Evolutionary conservation across 176 grass and related monocot species (phyloP).

Genomic region (Oryza punctata): DNA sequence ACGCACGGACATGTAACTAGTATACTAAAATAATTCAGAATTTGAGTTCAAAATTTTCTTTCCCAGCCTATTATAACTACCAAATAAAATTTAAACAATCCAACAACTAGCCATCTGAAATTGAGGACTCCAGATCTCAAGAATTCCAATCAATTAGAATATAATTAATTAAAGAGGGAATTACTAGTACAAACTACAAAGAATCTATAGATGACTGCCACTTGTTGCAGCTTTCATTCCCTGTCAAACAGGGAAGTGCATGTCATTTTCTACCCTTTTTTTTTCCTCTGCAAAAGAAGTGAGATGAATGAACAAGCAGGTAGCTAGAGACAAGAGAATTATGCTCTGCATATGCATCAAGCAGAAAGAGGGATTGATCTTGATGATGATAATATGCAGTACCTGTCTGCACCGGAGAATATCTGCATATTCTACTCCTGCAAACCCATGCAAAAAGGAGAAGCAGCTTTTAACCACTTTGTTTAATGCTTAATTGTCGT

Average conservation of each 20-base stretch:
- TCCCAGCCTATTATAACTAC: neutral
- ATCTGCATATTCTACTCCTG: neutral
- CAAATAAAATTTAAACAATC: neutral
- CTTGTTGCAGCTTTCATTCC: neutral
- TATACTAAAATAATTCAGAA: neutral
- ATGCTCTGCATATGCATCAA: slow-evolving; percentile 16
- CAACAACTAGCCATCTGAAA: neutral
- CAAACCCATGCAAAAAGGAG: neutral
- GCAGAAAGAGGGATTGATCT: neutral
- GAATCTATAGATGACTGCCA: slow-evolving; percentile 4
- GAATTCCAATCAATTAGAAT: neutral
- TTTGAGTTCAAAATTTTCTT: neutral
- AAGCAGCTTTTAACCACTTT: neutral
- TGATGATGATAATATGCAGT: neutral
- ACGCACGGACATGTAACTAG: too few species aligned
- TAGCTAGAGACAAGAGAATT: slow-evolving; percentile 6
- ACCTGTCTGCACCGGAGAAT: neutral
- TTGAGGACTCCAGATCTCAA: neutral
- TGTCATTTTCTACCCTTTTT: slow-evolving; percentile 21
- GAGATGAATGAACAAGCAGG: neutral
- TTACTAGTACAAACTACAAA: too few species aligned
- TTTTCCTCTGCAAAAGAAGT: neutral
- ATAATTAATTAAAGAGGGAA: neutral
- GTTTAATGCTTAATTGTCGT: neutral
- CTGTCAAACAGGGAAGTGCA: neutral